Base-by-base conservation (phyloP, 192 early-diverging fungal species). In the Pilobolus umbonatus region DNA sequence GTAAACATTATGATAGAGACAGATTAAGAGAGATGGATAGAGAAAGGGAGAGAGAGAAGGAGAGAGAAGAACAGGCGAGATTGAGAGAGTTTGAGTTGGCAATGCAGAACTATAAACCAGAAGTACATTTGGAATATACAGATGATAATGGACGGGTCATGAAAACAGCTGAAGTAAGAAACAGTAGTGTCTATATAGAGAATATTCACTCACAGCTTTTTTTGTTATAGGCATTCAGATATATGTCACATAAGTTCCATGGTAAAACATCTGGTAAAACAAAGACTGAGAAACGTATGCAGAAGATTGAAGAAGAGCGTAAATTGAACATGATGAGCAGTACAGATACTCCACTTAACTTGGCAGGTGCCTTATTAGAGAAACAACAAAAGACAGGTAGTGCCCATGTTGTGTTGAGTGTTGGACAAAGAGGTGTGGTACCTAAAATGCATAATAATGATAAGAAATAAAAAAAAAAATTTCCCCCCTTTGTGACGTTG, bases 181-280 rank as follows among this genome's bases (percentile, higher is more conserved):
- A 40, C 10, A 10, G 3, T 40, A 2, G 11, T 2, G 17, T 40
- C 39, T n/a, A 40, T 7, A 17, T 51, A 28, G 39, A 32, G 1
- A 39, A 38, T 34, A 55, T 0, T 21, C 32, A 34, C 19, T 43
- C 15, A 55, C 29, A 24, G 8, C 21, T 50, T 54, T 54, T 36
- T 32, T 35, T 38, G 38, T 59, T 17, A 10, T 54, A 86, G 78
- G 96, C 96, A 0, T 98, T 90, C 72, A 81, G 88, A 57, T 82
- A 85, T 56, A 68, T 93, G 29, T 93, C 92, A 34, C 95, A 98
- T 45, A 92, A 89, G 46, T 98, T 98, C 82, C 96, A 98, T 65
- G 96, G 96, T 14, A 91, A 92, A 55, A 80, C 83, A 6, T 88
- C 88, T 32, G 96, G 96, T 31, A 96, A 96, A 65, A 82, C 83